Evolutionary conservation across 257 asterid genomes (phyloP).

Genomic region (Echites panduratus): DNA sequence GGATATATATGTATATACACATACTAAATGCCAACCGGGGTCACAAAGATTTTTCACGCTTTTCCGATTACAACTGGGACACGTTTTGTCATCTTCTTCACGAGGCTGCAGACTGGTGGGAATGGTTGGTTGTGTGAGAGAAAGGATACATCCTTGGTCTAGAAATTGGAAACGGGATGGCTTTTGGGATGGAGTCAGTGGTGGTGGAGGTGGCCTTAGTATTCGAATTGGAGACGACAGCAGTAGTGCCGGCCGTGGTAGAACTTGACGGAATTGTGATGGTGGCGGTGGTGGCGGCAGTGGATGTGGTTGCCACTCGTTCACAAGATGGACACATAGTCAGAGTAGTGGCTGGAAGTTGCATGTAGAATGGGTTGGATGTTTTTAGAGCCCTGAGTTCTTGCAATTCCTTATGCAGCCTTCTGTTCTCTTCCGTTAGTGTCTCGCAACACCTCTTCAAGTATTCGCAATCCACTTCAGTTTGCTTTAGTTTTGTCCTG

Average conservation of each 20-base stretch:
- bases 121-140: slow-evolving; percentile 26
- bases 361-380: slow-evolving; percentile 66
- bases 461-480: slow-evolving; percentile 86
- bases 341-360: slow-evolving; percentile 70
- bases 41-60: slow-evolving; percentile 3
- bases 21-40: slow-evolving; percentile 10
- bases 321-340: slow-evolving; percentile 96
- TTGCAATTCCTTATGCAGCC: slow-evolving; percentile 65
- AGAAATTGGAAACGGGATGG: slow-evolving; percentile 36
- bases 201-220: not conserved
- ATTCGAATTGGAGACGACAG: not conserved
- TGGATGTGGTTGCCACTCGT: slow-evolving; percentile 47
- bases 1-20: slow-evolving; percentile 6
- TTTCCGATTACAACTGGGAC: not conserved
- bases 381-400: slow-evolving; percentile 68
- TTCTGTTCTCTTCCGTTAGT: slow-evolving; percentile 60
- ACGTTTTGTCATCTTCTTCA: slow-evolving; percentile 4
- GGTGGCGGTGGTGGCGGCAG: slow-evolving; percentile 11
- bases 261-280: not conserved
- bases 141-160: slow-evolving; percentile 61
- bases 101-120: slow-evolving; percentile 53
- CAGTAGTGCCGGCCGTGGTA: not conserved
- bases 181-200: slow-evolving; percentile 24
- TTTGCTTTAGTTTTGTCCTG: slow-evolving; percentile 85
- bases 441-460: slow-evolving; percentile 78